Evolutionary conservation across 352 stramenopile species (phyloP).

Genomic region (Phytophthora capsici): DNA sequence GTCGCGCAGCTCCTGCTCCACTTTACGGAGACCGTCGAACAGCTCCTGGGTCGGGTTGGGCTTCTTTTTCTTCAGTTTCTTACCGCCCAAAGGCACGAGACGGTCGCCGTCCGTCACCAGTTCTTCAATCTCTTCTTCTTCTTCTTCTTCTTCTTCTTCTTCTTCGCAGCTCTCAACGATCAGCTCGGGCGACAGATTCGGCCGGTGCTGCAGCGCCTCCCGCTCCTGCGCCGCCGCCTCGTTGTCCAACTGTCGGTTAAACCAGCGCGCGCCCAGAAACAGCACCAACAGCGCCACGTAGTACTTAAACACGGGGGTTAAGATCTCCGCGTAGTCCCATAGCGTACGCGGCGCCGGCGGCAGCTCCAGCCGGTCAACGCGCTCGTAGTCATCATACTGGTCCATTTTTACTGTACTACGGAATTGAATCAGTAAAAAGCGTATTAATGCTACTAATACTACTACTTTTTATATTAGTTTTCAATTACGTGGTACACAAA

Average conservation of each 20-base stretch:
- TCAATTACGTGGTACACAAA: neutral
- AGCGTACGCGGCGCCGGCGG: constrained; percentile 49
- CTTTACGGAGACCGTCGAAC: constrained; percentile 78
- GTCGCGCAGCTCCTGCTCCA: constrained; percentile 73
- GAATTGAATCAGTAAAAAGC: constrained; percentile 6
- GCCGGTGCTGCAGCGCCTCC: constrained; percentile 38
- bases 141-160: constrained; percentile 54
- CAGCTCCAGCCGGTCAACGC: constrained; percentile 28
- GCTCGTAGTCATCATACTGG: constrained; percentile 14
- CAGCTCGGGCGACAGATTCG: constrained; percentile 56
- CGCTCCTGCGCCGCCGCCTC: constrained; percentile 54
- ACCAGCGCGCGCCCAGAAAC: constrained; percentile 62
- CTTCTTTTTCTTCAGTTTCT: constrained; percentile 43
- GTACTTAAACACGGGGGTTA: constrained; percentile 82
- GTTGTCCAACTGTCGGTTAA: constrained; percentile 65
- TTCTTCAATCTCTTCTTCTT: constrained; percentile 68
- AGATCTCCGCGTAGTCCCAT: constrained; percentile 55
- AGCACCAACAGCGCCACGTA: constrained; percentile 68
- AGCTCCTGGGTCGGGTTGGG: constrained; percentile 57
- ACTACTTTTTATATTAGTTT: too few species aligned
- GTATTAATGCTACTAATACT: too few species aligned
- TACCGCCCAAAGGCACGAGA: constrained; percentile 39
- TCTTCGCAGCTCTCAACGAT: constrained; percentile 55
- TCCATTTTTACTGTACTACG: constrained; percentile 9
- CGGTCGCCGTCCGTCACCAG: constrained; percentile 70